Evolutionary conservation across 2,329 filamentous ascomycete genomes (phyloP), one percentile per base, ranked within the genome.

Genomic region (Zasmidium cellare): DNA sequence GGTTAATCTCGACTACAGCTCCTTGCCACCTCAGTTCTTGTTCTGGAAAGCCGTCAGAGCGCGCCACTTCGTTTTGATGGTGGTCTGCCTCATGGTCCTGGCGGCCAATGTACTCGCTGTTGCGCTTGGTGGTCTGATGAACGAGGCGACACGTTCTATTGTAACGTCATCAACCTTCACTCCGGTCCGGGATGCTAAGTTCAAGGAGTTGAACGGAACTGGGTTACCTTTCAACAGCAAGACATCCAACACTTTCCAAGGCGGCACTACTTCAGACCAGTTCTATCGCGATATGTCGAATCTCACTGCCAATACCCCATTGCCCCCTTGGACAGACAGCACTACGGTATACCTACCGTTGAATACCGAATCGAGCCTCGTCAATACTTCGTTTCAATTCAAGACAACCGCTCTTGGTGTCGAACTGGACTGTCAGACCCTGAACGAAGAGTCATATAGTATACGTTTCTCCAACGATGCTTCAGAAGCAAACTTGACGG

Each of bases 41-140:
- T 5, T 84, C 0, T 77, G 75, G 63, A 74, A 79, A 38, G 83
- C 84, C 0, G 1, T 82, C 0, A 71, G 67, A 1, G 72, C 77
- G 0, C 56, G 69, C 0, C 84, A 87, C 48, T 71, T 80, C 1
- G 31, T 82, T 0, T 71, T 87, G 0, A 76, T 69, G 0, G 46
- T 75, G 0, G 72, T 87, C 0, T 85, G 83, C 54, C 3, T 70
- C 0, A 77, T 82, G 55, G 76, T 80, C 0, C 58, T 87, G 0
- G 67, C 84, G 0, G 76, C 79, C 0, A 86, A 87, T 48, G 49
- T 85, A 0, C 73, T 87, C 0, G 78, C 84, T 0, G 74, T 87
- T 1, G 75, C 80, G 0, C 71, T 87, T 0, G 75, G 79, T 55
- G 79, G 78, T 0, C 59, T 87, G 0, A 82, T 87, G 55, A 73